A percentile compares a stretch with the other conserved stretches of the same genome.
Conservation (phyloP, 257 asterid genomes). For the Orobanche coerulescens region DNA sequence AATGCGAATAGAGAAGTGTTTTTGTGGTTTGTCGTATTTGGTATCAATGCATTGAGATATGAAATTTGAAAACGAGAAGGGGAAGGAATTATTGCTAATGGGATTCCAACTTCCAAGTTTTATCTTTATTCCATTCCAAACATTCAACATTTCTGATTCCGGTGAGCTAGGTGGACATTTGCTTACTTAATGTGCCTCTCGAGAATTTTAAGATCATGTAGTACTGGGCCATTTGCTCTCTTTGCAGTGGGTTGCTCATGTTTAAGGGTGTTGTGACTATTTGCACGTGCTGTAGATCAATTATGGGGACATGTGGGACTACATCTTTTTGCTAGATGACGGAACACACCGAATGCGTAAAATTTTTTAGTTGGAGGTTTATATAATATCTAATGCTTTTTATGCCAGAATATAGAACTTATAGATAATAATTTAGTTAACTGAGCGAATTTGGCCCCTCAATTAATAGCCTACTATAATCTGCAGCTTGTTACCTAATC, state of each 20-base stretch:
- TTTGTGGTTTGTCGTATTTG: slow-evolving; percentile 1
- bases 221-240: slow-evolving; percentile 16
- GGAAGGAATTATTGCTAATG: slow-evolving; percentile 2
- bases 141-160: not conserved
- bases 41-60: not conserved
- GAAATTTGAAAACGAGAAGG: slow-evolving; percentile 10
- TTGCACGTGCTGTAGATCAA: slow-evolving; percentile 7
- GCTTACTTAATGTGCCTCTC: slow-evolving; percentile 10
- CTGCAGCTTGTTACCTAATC: slow-evolving; percentile 4
- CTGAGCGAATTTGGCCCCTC: slow-evolving; percentile 5
- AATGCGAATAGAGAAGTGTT: not conserved
- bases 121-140: slow-evolving; percentile 6
- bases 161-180: slow-evolving; percentile 7
- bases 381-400: slow-evolving; percentile 6
- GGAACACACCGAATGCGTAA: slow-evolving; percentile 9
- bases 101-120: slow-evolving; percentile 14
- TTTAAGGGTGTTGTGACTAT: slow-evolving; percentile 1
- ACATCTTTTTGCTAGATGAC: slow-evolving; percentile 19
- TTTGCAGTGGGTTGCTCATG: slow-evolving; percentile 15
- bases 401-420: not conserved
- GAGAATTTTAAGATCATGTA: not conserved
- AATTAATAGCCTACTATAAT: slow-evolving; percentile 14
- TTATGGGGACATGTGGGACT: slow-evolving; percentile 11
- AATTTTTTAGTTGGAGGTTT: not conserved
- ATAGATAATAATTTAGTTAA: not conserved